A percentile compares a stretch with the other conserved stretches of the same genome.
phyloP scores from a whole-genome alignment of 2,329 filamentous ascomycete genomes.

The Elsinoe necatrix region DNA sequence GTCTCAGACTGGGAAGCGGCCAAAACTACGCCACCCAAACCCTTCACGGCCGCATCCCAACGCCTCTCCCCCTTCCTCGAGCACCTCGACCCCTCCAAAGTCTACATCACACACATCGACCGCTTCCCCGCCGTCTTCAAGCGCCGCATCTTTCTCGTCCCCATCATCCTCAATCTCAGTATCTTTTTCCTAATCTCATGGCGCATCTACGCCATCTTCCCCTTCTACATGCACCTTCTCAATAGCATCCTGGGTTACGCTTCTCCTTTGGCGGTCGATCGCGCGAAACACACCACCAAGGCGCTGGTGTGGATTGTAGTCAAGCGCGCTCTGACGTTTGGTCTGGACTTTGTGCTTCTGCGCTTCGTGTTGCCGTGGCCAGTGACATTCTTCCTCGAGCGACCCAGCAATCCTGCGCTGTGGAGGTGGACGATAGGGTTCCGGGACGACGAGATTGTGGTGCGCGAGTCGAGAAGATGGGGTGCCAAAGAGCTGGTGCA shows the following conservation, averaged over 20 bases:
- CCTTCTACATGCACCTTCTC: constrained; percentile 63
- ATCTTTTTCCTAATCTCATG: constrained; percentile 57
- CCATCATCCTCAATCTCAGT: constrained; percentile 63
- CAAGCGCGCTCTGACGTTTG: constrained; percentile 56
- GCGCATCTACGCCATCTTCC: constrained; percentile 60
- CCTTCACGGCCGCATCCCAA: constrained; percentile 59
- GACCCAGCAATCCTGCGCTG: constrained; percentile 53
- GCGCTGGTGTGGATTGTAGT: constrained; percentile 50
- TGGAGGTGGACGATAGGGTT: constrained; percentile 76
- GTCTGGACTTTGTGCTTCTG: constrained; percentile 59
- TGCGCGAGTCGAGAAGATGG: constrained; percentile 70
- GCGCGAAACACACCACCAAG: constrained; percentile 47
- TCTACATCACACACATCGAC: constrained; percentile 85
- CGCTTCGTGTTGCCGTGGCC: constrained; percentile 41
- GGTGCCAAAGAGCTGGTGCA: constrained; percentile 49
- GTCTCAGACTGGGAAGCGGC: constrained; percentile 11
- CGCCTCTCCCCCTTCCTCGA: constrained; percentile 58
- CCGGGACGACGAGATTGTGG: constrained; percentile 68
- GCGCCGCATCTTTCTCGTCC: constrained; percentile 72
- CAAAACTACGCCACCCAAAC: constrained; percentile 30
- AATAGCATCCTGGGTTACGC: constrained; percentile 55
- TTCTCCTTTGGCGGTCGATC: constrained; percentile 59
- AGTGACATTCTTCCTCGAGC: constrained; percentile 48
- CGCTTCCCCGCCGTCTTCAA: constrained; percentile 61
- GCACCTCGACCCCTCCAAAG: constrained; percentile 56